phyloP scores from a whole-genome alignment of 2,329 filamentous ascomycete species.

The Colletotrichum caudatum region DNA sequence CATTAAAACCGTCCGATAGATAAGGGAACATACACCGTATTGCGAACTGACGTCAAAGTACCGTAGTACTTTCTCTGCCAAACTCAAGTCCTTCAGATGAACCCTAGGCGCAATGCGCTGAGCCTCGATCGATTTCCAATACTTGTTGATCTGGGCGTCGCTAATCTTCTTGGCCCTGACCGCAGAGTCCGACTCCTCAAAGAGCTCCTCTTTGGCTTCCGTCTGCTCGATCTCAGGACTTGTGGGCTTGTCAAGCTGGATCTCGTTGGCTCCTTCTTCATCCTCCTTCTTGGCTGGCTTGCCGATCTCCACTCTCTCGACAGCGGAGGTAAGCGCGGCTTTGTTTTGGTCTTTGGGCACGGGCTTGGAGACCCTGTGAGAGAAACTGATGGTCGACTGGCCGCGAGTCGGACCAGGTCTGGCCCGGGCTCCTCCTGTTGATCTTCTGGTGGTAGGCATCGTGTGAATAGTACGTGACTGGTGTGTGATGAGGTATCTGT shows the following conservation, averaged over 20 bases:
- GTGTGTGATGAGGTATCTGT: constrained; percentile 6
- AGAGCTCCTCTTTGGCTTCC: constrained; percentile 48
- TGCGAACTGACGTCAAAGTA: constrained; percentile 94
- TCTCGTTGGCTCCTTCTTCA: constrained; percentile 43
- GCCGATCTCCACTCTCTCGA: constrained; percentile 42
- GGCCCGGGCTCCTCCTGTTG: constrained; percentile 55
- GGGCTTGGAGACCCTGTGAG: constrained; percentile 67
- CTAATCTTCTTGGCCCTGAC: constrained; percentile 72
- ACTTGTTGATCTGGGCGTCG: constrained; percentile 77
- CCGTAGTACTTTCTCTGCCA: constrained; percentile 87
- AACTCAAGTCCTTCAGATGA: constrained; percentile 79
- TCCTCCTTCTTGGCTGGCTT: constrained; percentile 42
- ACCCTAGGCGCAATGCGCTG: constrained; percentile 76
- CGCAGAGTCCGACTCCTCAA: constrained; percentile 64
- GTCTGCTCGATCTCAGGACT: constrained; percentile 44
- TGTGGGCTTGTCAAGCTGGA: constrained; percentile 44
- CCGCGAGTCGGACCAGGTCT: constrained; percentile 55
- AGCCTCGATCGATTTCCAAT: constrained; percentile 81
- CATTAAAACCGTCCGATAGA: not conserved
- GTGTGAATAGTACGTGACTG: constrained; percentile 44
- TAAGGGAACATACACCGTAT: constrained; percentile 81
- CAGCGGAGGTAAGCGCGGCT: constrained; percentile 49
- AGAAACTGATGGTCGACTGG: constrained; percentile 70
- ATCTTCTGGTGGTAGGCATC: constrained; percentile 65
- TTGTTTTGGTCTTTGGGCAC: constrained; percentile 62